These are phyloP conservation scores for Pyricularia sp. DNA, from an alignment of 2,329 filamentous ascomycete genomes.

Conservation along the genomic window DNA sequence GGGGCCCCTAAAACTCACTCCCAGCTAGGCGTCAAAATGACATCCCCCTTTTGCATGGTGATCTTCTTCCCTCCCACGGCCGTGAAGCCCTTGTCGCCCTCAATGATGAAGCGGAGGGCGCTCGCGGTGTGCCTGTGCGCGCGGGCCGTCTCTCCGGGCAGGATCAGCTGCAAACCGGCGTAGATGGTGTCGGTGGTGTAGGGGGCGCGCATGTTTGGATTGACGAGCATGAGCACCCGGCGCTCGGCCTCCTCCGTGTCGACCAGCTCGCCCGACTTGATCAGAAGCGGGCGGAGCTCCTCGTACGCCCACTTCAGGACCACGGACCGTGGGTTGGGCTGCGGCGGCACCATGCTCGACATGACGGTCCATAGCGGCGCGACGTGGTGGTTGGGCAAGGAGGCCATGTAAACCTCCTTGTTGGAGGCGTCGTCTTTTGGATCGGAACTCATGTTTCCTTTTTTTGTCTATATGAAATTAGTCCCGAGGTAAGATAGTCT, in stretches of 20 bases:
- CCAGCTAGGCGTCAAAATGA: conserved; percentile 49
- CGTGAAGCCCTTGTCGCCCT: conserved; percentile 45
- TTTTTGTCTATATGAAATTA: background rate
- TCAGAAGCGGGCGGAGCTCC: conserved; percentile 14
- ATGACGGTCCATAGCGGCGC: conserved; percentile 6
- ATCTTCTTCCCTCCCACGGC: conserved; percentile 46
- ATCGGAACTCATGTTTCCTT: background rate
- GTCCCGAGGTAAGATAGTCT: background rate
- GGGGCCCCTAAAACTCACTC: conserved; percentile 25
- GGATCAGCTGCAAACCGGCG: conserved; percentile 45
- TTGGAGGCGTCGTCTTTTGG: background rate
- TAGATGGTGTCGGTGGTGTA: conserved; percentile 51
- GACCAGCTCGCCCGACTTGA: conserved; percentile 15
- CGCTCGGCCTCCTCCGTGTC: conserved; percentile 18
- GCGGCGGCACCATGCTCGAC: conserved; percentile 6
- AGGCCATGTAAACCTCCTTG: conserved; percentile 3
- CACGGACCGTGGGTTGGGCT: conserved; percentile 1
- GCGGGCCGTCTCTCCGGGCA: conserved; percentile 44
- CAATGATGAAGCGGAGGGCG: conserved; percentile 48
- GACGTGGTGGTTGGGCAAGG: background rate
- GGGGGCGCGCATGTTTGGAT: conserved; percentile 24
- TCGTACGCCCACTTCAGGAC: conserved; percentile 14
- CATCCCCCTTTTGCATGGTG: conserved; percentile 40
- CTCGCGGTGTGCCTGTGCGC: conserved; percentile 48
- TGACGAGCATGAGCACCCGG: conserved; percentile 20